Percentiles rank a stretch among this genome's conserved stretches.
Evolutionary conservation across 768 basidiomycete genomes (phyloP).

Genomic region (Boletus barrowsii): DNA sequence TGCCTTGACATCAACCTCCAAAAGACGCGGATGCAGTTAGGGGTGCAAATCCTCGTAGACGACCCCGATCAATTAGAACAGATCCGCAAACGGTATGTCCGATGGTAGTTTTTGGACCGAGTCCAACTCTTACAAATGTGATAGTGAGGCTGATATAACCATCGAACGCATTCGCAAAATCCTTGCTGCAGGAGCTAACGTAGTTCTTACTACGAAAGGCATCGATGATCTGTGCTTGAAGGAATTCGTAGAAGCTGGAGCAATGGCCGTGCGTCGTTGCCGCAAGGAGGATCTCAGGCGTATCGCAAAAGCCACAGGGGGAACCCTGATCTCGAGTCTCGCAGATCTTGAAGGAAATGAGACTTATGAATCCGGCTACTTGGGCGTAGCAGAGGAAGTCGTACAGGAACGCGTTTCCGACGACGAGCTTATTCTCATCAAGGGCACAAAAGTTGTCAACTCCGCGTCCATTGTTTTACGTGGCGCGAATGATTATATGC

Average conservation of each 20-base stretch:
- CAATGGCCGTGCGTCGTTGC: slow-evolving; percentile 97
- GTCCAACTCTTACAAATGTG: slow-evolving; percentile 12
- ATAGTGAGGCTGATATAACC: slow-evolving; percentile 92
- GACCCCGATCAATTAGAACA: slow-evolving; percentile 96
- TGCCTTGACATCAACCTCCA: slow-evolving; percentile 98
- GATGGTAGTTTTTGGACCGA: background rate
- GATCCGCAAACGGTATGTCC: slow-evolving; percentile 80
- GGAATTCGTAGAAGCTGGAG: slow-evolving; percentile 98
- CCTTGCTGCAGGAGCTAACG: slow-evolving; percentile 92
- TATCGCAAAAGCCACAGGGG: slow-evolving; percentile 96
- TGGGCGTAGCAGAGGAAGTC: slow-evolving; percentile 95
- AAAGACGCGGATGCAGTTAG: slow-evolving; percentile 96
- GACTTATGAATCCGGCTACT: slow-evolving; percentile 87
- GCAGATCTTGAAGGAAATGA: slow-evolving; percentile 98
- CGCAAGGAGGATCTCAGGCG: slow-evolving; percentile 96
- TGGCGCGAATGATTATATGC: slow-evolving; percentile 98
- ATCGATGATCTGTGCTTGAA: slow-evolving; percentile 98
- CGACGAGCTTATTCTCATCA: slow-evolving; percentile 95
- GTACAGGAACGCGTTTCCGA: slow-evolving; percentile 97
- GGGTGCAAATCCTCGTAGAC: slow-evolving; percentile 95
- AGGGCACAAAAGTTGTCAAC: slow-evolving; percentile 95
- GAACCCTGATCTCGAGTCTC: slow-evolving; percentile 85
- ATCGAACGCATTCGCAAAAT: slow-evolving; percentile 96
- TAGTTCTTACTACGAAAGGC: slow-evolving; percentile 95
- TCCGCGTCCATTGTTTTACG: slow-evolving; percentile 90